Conservation (phyloP, 441 rosid genomes). For the Capsella rubella region DNA sequence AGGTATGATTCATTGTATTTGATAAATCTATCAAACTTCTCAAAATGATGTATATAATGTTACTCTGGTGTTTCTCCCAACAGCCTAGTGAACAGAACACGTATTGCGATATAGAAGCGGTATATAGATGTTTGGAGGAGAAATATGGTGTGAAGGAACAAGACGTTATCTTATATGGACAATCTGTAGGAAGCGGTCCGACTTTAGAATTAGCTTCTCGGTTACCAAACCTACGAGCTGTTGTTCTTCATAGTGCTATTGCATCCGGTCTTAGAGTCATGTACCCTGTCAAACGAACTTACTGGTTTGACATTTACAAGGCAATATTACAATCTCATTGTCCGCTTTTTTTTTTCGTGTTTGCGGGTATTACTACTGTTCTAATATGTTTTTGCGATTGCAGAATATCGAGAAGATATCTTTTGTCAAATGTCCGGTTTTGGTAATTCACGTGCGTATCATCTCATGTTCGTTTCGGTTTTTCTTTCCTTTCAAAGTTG, state of each 20-base stretch:
- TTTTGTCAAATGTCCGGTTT: constrained; percentile 74
- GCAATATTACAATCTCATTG: constrained; percentile 41
- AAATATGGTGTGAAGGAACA: constrained; percentile 83
- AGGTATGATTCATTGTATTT: constrained; percentile 54
- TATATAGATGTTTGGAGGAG: constrained; percentile 77
- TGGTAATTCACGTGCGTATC: constrained; percentile 78
- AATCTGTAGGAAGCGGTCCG: constrained; percentile 97
- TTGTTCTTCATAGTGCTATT: constrained; percentile 95
- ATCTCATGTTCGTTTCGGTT: neutral
- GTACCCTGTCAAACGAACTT: constrained; percentile 89
- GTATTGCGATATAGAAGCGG: constrained; percentile 85
- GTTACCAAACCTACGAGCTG: constrained; percentile 78
- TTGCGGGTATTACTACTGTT: neutral
- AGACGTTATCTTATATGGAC: constrained; percentile 88
- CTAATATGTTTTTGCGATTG: constrained; percentile 41
- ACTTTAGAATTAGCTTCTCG: constrained; percentile 83
- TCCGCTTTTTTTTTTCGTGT: neutral
- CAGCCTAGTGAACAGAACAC: constrained; percentile 96
- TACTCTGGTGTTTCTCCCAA: constrained; percentile 20
- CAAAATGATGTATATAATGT: neutral
- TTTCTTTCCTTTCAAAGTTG: neutral
- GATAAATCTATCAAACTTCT: neutral
- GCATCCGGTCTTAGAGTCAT: constrained; percentile 90
- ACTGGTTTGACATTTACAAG: constrained; percentile 98
- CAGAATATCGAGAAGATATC: constrained; percentile 95